Percentiles rank a stretch among this genome's conserved stretches.
Evolutionary conservation across 1,139 yeast species (phyloP).

Genomic region (Geotrichum macrosporum): DNA sequence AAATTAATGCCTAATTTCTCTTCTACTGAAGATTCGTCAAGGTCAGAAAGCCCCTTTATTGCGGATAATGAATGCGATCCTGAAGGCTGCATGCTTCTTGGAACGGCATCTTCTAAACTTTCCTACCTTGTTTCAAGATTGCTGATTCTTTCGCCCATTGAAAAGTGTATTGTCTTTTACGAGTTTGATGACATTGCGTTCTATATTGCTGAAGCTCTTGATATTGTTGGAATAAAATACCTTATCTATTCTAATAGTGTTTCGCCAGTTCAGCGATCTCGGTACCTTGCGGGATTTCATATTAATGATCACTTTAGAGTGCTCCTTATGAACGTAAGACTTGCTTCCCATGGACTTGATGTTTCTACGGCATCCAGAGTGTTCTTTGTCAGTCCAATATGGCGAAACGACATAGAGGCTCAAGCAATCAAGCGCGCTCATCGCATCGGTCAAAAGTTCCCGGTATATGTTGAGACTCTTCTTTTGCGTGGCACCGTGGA

Average conservation of each 20-base stretch:
- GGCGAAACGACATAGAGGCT: slow-evolving; percentile 66
- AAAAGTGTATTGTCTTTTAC: slow-evolving; percentile 59
- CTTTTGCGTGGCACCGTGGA: slow-evolving; percentile 59
- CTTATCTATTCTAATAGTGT: slow-evolving; percentile 61
- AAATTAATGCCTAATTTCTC: slow-evolving; percentile 12
- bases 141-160: slow-evolving; percentile 45
- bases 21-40: not conserved
- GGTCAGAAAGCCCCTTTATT: slow-evolving; percentile 6
- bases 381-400: slow-evolving; percentile 64
- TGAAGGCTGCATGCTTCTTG: slow-evolving; percentile 13
- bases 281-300: slow-evolving; percentile 51
- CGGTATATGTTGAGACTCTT: slow-evolving; percentile 61
- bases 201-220: slow-evolving; percentile 60
- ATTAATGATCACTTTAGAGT: slow-evolving; percentile 47
- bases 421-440: slow-evolving; percentile 73
- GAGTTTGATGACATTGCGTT: slow-evolving; percentile 71
- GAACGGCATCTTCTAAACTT: slow-evolving; percentile 54
- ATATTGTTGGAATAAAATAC: slow-evolving; percentile 55
- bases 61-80: slow-evolving; percentile 11
- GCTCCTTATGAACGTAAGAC: slow-evolving; percentile 59
- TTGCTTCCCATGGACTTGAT: slow-evolving; percentile 69
- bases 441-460: slow-evolving; percentile 59
- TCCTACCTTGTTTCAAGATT: slow-evolving; percentile 55
- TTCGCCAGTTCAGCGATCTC: slow-evolving; percentile 48
- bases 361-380: slow-evolving; percentile 65